Evolutionary conservation across 768 basidiomycete species (phyloP).

Genomic region (Coprinopsis cinerea): DNA sequence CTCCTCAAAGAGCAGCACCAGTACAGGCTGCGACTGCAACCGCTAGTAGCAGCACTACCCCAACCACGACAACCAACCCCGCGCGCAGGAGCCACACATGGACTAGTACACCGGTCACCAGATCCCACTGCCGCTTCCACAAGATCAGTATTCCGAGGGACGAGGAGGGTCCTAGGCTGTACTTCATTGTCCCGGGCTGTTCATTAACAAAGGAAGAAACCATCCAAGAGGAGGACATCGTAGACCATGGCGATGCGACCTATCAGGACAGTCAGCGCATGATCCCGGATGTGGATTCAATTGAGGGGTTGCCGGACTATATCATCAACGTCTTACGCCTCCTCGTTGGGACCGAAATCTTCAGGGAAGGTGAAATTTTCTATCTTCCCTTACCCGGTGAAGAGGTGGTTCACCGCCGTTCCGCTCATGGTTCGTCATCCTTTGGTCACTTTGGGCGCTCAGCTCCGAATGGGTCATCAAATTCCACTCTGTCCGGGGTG

Average conservation of each 20-base stretch:
- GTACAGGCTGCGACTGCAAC: neutral
- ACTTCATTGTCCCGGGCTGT: conserved; percentile 66
- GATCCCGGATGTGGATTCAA: conserved; percentile 41
- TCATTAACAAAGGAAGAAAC: conserved; percentile 51
- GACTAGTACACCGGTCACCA: conserved; percentile 38
- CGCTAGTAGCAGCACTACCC: neutral
- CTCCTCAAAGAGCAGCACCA: neutral
- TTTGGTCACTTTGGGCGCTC: conserved; percentile 23
- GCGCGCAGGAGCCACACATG: conserved; percentile 13
- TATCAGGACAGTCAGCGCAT: conserved; percentile 42
- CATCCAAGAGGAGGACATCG: conserved; percentile 55
- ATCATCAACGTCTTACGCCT: conserved; percentile 52
- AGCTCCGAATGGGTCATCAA: conserved; percentile 26
- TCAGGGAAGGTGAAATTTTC: conserved; percentile 60
- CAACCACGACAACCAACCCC: conserved; percentile 1
- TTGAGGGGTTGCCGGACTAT: conserved; percentile 46
- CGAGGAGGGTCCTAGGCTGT: conserved; percentile 47
- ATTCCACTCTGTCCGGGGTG: conserved; percentile 17
- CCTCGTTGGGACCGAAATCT: conserved; percentile 58
- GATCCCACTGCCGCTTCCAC: conserved; percentile 67
- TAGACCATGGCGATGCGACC: conserved; percentile 54
- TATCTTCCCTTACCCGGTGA: conserved; percentile 53
- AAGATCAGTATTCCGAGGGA: conserved; percentile 57
- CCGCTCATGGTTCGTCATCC: conserved; percentile 8
- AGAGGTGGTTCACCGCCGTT: conserved; percentile 21